Conservation (phyloP, 306 rosid genomes). For the Sphenostylis stenocarpa region DNA sequence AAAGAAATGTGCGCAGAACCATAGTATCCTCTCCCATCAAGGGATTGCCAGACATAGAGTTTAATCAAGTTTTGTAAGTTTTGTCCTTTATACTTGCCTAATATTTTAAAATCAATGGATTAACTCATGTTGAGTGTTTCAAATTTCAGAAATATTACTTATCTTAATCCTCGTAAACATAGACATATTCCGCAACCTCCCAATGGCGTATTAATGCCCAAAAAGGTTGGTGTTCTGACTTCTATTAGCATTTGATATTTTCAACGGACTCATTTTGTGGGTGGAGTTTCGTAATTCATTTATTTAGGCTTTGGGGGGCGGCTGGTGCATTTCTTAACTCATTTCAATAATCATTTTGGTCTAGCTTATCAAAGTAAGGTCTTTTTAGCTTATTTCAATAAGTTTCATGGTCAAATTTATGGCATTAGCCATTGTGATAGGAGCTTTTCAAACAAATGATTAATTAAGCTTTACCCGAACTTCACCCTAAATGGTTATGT, state of each 20-base stretch:
- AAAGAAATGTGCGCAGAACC: slow-evolving; percentile 62
- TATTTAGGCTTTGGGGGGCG: neutral
- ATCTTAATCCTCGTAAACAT: slow-evolving; percentile 57
- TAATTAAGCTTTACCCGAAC: neutral
- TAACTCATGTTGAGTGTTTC: slow-evolving; percentile 42
- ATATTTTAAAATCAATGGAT: slow-evolving; percentile 18
- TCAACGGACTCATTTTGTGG: slow-evolving; percentile 5
- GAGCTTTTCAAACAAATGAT: neutral
- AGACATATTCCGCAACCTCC: slow-evolving; percentile 79
- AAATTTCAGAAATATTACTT: slow-evolving; percentile 71
- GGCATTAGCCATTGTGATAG: neutral
- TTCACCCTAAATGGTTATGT: slow-evolving; percentile 14
- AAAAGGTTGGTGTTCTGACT: slow-evolving; percentile 56
- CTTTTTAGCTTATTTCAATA: neutral
- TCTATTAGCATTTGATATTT: slow-evolving; percentile 21
- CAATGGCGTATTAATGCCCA: slow-evolving; percentile 63
- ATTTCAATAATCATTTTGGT: neutral
- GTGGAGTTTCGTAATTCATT: slow-evolving; percentile 14
- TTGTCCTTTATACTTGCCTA: slow-evolving; percentile 24
- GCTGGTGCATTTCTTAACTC: too few relatives aligned
- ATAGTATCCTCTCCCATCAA: slow-evolving; percentile 68
- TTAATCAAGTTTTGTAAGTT: slow-evolving; percentile 83
- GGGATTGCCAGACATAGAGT: slow-evolving; percentile 62
- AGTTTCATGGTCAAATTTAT: neutral
- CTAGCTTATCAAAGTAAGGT: neutral